Percentiles rank a stretch among this genome's conserved stretches.
Evolutionary conservation across 768 basidiomycete genomes (phyloP).

Genomic region (Suillus plorans): DNA sequence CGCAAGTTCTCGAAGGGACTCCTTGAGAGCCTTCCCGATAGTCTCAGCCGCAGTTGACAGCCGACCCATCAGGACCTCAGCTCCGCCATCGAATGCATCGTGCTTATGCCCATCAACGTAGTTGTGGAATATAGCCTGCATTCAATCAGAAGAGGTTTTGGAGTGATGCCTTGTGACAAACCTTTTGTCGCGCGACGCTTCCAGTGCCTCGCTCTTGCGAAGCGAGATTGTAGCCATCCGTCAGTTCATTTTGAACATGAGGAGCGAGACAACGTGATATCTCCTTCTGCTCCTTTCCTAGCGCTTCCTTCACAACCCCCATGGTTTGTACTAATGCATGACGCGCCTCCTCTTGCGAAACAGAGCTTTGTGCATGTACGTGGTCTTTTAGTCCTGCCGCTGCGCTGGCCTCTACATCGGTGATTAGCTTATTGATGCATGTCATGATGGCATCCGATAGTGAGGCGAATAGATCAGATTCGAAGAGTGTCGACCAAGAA

Average conservation of each 20-base stretch:
- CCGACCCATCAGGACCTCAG: conserved; percentile 48
- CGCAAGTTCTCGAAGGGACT: conserved; percentile 48
- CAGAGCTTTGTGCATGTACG: conserved; percentile 48
- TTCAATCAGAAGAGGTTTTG: conserved; percentile 1
- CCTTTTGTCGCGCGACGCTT: conserved; percentile 62
- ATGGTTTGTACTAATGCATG: conserved; percentile 49
- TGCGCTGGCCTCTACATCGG: conserved; percentile 52
- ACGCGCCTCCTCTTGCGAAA: conserved; percentile 51
- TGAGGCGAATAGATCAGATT: conserved; percentile 51
- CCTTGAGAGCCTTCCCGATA: conserved; percentile 48
- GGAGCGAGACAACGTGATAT: conserved; percentile 57
- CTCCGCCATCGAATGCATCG: conserved; percentile 52
- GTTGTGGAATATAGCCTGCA: conserved; percentile 47
- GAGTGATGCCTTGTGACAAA: conserved; percentile 17
- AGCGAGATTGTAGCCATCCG: conserved; percentile 52
- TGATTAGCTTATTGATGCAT: conserved; percentile 44
- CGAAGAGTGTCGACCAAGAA: conserved; percentile 61
- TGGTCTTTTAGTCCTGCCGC: conserved; percentile 53
- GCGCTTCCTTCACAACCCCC: conserved; percentile 46
- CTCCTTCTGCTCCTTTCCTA: conserved; percentile 58
- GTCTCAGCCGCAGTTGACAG: conserved; percentile 47
- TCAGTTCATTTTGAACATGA: conserved; percentile 50
- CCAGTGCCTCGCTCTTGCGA: conserved; percentile 56
- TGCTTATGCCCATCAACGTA: conserved; percentile 45
- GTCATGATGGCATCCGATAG: conserved; percentile 41